Conservation (phyloP, 805 yeast species). For the Saturnispora sanitii region DNA sequence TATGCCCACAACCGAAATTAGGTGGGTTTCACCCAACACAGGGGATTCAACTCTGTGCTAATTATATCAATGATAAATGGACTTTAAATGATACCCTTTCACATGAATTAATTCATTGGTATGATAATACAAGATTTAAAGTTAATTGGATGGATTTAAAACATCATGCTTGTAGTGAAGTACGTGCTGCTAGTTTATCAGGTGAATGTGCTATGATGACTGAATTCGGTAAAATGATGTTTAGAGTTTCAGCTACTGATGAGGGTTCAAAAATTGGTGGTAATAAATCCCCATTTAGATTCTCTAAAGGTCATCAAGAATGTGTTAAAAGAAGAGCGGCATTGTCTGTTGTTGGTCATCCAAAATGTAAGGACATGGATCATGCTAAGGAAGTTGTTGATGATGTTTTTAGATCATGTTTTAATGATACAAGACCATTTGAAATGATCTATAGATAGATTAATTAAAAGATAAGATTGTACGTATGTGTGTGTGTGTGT, state of each 20-base stretch:
- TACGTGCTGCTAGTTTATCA: constrained; percentile 82
- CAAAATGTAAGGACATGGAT: constrained; percentile 60
- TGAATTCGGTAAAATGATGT: constrained; percentile 44
- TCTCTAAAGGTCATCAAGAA: constrained; percentile 69
- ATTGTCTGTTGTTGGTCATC: constrained; percentile 77
- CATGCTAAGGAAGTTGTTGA: constrained; percentile 75
- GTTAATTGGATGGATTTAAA: constrained; percentile 77
- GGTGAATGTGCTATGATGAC: constrained; percentile 92
- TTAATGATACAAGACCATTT: constrained; percentile 91
- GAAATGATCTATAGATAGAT: constrained; percentile 75
- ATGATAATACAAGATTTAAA: constrained; percentile 79
- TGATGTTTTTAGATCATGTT: constrained; percentile 88
- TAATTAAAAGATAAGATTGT: no score
- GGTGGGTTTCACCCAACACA: constrained; percentile 92
- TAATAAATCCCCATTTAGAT: constrained; percentile 6
- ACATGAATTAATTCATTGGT: constrained; percentile 90
- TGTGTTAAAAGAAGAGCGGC: constrained; percentile 87
- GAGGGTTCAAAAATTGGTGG: constrained; percentile 6
- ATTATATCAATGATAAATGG: constrained; percentile 60
- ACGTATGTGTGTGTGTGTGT: no score
- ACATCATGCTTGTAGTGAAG: constrained; percentile 96
- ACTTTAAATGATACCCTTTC: constrained; percentile 86
- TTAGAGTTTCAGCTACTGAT: constrained; percentile 16
- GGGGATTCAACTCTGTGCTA: constrained; percentile 83
- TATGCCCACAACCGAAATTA: constrained; percentile 71